These are phyloP conservation scores for Pseudogymnoascus sp. DNA, from an alignment of 2,329 filamentous ascomycete species.

Conservation along the genomic window DNA sequence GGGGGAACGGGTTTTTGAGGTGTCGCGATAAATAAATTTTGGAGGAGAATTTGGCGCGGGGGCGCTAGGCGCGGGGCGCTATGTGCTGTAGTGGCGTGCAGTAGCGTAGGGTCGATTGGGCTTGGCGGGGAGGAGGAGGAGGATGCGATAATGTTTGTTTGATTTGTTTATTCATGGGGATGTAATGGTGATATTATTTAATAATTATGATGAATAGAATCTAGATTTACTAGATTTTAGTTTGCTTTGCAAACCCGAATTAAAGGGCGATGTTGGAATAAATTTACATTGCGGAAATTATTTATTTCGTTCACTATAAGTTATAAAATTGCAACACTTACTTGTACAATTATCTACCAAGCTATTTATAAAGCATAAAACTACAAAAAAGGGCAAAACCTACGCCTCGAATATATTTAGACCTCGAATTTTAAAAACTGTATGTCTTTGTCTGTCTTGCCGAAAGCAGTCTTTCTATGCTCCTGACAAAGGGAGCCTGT, in stretches of 20 bases:
- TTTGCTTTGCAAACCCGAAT: neutral
- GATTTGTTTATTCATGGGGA: neutral
- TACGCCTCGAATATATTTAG: neutral
- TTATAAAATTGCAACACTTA: neutral
- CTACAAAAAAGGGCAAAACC: neutral
- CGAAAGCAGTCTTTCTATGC: neutral
- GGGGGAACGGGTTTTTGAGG: neutral
- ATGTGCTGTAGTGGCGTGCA: conserved; percentile 6
- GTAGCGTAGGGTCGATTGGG: neutral
- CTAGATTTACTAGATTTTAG: neutral
- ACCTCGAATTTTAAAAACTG: neutral
- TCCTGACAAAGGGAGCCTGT: neutral
- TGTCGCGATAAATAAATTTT: conserved; percentile 10
- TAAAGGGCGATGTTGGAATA: neutral
- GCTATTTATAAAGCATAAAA: neutral
- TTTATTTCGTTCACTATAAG: neutral
- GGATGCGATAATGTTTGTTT: neutral
- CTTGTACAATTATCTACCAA: neutral
- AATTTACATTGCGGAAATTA: neutral
- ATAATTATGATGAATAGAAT: neutral
- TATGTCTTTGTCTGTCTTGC: neutral
- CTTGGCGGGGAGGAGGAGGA: neutral
- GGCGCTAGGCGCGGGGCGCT: conserved; percentile 6
- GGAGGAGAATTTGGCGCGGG: conserved; percentile 7
- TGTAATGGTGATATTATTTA: neutral